A percentile compares a stretch with the other conserved stretches of the same genome.
Conservation (phyloP, 306 rosid species). For the Carpinus fangiana region DNA sequence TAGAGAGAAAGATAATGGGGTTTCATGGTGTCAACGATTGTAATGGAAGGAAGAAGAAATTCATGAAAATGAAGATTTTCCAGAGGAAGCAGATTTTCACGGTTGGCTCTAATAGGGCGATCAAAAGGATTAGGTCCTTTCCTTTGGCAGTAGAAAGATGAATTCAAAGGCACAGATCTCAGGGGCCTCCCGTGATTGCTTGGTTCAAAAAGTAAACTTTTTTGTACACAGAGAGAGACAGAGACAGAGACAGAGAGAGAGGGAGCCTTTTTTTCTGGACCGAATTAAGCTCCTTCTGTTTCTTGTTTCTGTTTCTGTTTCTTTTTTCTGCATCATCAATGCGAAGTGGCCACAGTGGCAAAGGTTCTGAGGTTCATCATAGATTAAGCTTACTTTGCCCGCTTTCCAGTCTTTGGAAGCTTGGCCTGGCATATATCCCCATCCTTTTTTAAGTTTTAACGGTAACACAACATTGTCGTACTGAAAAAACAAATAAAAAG, state of each 20-base stretch:
- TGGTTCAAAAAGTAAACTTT: constrained; percentile 57
- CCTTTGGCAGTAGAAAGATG: constrained; percentile 75
- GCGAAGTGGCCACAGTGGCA: constrained; percentile 61
- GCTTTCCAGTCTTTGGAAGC: constrained; percentile 21
- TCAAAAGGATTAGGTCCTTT: constrained; percentile 73
- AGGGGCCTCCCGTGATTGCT: constrained; percentile 83
- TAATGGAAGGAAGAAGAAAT: constrained; percentile 41
- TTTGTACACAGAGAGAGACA: neutral
- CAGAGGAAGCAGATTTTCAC: constrained; percentile 46
- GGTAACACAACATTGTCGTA: constrained; percentile 32
- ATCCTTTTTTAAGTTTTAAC: constrained; percentile 18
- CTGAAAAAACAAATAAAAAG: neutral
- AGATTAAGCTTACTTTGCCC: constrained; percentile 19
- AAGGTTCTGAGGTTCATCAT: constrained; percentile 8
- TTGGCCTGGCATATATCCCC: constrained; percentile 46
- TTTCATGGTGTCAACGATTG: constrained; percentile 43
- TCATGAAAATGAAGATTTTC: constrained; percentile 27
- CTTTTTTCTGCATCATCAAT: constrained; percentile 54
- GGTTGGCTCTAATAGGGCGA: constrained; percentile 47
- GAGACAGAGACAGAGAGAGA: constrained; percentile 27
- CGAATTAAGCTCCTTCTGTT: constrained; percentile 38
- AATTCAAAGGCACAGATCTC: constrained; percentile 62
- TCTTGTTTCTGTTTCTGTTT: constrained; percentile 43
- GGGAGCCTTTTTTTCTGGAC: constrained; percentile 29
- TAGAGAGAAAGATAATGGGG: constrained; percentile 3